Evolutionary conservation across 176 grass and related monocot genomes (phyloP).

Genomic region (Rhipidocladum racemiflorum): DNA sequence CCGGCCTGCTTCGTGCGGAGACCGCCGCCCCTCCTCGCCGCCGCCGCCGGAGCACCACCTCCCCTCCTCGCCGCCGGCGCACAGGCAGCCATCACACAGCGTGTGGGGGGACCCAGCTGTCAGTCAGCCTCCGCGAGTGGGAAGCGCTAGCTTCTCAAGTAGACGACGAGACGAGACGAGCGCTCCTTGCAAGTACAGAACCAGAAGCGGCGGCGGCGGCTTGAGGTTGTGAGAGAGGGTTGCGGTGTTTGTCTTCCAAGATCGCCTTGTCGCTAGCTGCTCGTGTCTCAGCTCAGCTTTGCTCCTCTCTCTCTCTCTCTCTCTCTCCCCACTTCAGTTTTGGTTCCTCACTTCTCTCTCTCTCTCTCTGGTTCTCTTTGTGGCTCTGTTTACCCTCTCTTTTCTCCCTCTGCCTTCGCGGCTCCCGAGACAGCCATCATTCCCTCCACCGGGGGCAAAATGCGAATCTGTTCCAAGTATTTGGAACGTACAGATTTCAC

Average conservation of each 20-base stretch:
- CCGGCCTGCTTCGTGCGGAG: constrained; percentile 83
- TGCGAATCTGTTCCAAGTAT: neutral
- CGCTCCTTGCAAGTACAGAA: neutral
- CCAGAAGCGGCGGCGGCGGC: neutral
- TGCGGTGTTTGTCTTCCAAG: neutral
- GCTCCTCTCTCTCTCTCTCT: neutral
- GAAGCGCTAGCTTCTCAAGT: neutral
- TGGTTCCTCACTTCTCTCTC: neutral
- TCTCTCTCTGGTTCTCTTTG: neutral
- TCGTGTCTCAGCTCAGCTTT: neutral
- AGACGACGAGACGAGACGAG: neutral
- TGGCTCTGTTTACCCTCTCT: constrained; percentile 18
- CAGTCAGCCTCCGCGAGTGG: neutral
- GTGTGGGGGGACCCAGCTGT: constrained; percentile 8
- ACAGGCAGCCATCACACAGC: constrained; percentile 58
- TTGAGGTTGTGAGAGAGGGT: neutral
- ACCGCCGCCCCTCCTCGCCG: constrained; percentile 46
- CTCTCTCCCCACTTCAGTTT: neutral
- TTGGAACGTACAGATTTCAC: neutral
- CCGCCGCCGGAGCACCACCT: constrained; percentile 24
- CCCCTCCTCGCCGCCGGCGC: constrained; percentile 43
- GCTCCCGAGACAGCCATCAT: constrained; percentile 55
- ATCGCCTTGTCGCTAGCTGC: constrained; percentile 26
- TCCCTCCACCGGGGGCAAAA: constrained; percentile 54
- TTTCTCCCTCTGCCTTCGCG: constrained; percentile 14